Evolutionary conservation across 495 filamentous ascomycete species (phyloP).

Genomic region (Podospora conica): DNA sequence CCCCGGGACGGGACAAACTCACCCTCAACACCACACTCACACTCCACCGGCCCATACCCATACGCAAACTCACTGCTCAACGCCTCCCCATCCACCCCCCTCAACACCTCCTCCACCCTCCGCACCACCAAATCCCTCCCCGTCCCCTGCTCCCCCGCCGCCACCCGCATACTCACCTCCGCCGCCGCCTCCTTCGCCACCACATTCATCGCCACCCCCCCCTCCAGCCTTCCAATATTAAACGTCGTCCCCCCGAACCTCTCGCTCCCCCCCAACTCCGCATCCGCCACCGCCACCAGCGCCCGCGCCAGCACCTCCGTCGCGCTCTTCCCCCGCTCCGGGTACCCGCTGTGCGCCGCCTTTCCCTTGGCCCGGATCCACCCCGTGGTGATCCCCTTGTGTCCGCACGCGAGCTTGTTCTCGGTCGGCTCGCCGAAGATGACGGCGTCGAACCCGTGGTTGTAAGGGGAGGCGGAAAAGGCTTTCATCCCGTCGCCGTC

Average conservation of each 20-base stretch:
- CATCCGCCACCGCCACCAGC: constrained; percentile 52
- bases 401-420: constrained; percentile 74
- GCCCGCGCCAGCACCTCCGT: constrained; percentile 67
- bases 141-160: constrained; percentile 57
- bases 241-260: constrained; percentile 81
- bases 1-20: too few relatives aligned
- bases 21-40: constrained; percentile 74
- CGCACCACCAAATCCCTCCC: constrained; percentile 46
- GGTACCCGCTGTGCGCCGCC: constrained; percentile 86
- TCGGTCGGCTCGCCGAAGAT: constrained; percentile 95
- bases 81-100: constrained; percentile 46
- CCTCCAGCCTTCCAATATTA: constrained; percentile 72
- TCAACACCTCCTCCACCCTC: constrained; percentile 54
- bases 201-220: constrained; percentile 84
- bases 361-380: constrained; percentile 61
- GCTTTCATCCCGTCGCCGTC: constrained; percentile 77
- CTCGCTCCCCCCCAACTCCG: constrained; percentile 64
- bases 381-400: constrained; percentile 74
- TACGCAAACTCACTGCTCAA: constrained; percentile 53
- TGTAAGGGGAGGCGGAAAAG: constrained; percentile 48
- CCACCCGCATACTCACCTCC: constrained; percentile 63
- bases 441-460: constrained; percentile 46
- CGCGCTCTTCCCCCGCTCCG: constrained; percentile 74
- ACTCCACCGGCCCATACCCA: constrained; percentile 69
- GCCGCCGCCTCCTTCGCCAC: constrained; percentile 69